Percentiles rank a stretch among this genome's conserved stretches.
Evolutionary conservation across 2,329 filamentous ascomycete species (phyloP).

Genomic region (Pseudopithomyces maydicus): DNA sequence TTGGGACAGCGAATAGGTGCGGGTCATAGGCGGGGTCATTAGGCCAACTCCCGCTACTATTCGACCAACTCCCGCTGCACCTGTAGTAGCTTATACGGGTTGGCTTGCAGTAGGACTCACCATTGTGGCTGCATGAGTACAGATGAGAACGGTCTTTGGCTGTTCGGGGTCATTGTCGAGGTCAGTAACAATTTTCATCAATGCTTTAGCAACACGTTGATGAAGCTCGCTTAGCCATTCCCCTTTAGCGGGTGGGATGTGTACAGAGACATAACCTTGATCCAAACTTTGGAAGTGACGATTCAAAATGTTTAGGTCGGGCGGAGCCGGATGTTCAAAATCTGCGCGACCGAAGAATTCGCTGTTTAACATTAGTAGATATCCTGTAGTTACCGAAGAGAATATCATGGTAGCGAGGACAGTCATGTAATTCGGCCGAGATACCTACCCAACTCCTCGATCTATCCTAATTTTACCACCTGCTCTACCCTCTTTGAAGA

Average conservation of each 20-base stretch:
- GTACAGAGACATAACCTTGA: conserved; percentile 62
- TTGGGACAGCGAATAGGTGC: background rate
- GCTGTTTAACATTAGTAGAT: conserved; percentile 45
- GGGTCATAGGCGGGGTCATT: background rate
- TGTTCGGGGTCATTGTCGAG: conserved; percentile 71
- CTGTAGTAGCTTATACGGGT: background rate
- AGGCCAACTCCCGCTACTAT: background rate
- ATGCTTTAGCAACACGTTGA: conserved; percentile 72
- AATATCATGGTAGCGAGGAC: conserved; percentile 25
- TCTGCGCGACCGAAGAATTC: conserved; percentile 92
- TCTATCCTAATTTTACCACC: conserved; percentile 56
- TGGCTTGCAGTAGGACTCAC: background rate
- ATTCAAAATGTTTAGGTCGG: conserved; percentile 63
- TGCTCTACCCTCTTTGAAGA: conserved; percentile 34
- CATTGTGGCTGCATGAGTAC: conserved; percentile 86
- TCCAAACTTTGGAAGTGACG: conserved; percentile 70
- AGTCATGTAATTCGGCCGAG: background rate
- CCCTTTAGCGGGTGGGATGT: conserved; percentile 72
- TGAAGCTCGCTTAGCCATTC: conserved; percentile 83
- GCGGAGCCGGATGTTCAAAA: conserved; percentile 84
- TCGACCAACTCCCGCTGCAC: background rate
- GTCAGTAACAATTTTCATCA: conserved; percentile 71
- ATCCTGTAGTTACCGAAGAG: background rate
- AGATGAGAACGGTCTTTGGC: conserved; percentile 73
- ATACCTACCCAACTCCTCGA: conserved; percentile 56